Percentiles rank a stretch among this genome's conserved stretches.
Evolutionary conservation across 1,139 yeast genomes (phyloP).

Genomic region (Yamadazyma mexicana): DNA sequence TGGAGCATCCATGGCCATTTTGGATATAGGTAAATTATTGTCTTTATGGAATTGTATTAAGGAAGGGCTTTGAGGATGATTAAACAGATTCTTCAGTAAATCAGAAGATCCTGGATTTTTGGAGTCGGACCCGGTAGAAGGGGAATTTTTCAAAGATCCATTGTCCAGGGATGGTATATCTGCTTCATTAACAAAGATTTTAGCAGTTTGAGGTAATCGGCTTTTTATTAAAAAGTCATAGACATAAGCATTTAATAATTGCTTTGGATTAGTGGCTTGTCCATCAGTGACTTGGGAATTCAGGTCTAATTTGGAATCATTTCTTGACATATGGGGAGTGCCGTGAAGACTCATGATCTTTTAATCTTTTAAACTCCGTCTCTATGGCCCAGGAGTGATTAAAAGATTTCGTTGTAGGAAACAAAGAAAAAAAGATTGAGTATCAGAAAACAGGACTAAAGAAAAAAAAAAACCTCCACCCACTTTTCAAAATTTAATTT

Average conservation of each 20-base stretch:
- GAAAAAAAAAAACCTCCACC: too few species aligned
- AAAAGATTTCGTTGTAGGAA: background rate
- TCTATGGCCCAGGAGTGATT: background rate
- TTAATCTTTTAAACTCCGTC: background rate
- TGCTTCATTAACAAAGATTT: slow-evolving; percentile 71
- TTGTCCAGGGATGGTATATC: slow-evolving; percentile 41
- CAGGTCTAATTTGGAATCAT: slow-evolving; percentile 8
- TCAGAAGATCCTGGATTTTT: background rate
- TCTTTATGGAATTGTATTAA: slow-evolving; percentile 20
- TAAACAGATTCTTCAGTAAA: background rate
- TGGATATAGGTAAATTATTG: slow-evolving; percentile 48
- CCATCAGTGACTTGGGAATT: slow-evolving; percentile 40
- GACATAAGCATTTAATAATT: slow-evolving; percentile 77
- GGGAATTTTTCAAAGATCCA: slow-evolving; percentile 1
- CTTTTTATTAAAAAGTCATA: slow-evolving; percentile 83
- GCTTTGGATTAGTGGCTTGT: slow-evolving; percentile 58
- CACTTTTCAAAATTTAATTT: too few species aligned
- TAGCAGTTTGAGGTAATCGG: slow-evolving; percentile 69
- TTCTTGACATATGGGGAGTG: slow-evolving; percentile 29
- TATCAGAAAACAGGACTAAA: too few species aligned
- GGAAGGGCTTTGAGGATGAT: slow-evolving; percentile 17
- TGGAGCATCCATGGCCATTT: slow-evolving; percentile 72
- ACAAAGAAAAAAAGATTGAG: background rate
- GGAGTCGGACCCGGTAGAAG: background rate
- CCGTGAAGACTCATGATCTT: slow-evolving; percentile 32